Evolutionary conservation across 441 rosid species (phyloP).

Genomic region (Euphorbia celastroides): DNA sequence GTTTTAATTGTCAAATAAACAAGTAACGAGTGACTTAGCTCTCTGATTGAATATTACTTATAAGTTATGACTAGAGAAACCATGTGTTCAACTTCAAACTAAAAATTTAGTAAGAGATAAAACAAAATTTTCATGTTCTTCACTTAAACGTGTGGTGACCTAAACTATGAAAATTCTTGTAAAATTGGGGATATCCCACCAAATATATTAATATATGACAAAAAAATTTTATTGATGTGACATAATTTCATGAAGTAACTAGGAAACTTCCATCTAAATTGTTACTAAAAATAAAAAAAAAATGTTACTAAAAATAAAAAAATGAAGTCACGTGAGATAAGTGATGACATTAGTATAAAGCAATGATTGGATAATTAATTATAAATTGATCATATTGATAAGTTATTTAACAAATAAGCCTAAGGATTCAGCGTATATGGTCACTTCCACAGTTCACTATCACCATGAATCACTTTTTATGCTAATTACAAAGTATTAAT

Average conservation of each 20-base stretch:
- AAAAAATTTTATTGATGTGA: background rate
- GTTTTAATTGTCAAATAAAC: too few relatives aligned
- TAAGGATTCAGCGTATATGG: constrained; percentile 26
- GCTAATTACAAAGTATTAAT: background rate
- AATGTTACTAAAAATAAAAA: too few relatives aligned
- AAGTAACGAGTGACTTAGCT: too few relatives aligned
- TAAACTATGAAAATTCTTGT: too few relatives aligned
- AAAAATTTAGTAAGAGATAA: too few relatives aligned
- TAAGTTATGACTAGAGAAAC: too few relatives aligned
- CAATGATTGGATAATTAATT: background rate
- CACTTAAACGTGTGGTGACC: too few relatives aligned
- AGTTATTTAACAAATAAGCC: background rate
- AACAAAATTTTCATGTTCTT: too few relatives aligned
- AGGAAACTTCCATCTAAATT: background rate
- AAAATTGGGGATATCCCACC: too few relatives aligned
- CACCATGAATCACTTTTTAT: background rate
- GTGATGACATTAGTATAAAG: background rate
- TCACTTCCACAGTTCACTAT: constrained; percentile 17
- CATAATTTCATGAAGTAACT: background rate
- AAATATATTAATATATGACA: too few relatives aligned
- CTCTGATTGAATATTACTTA: too few relatives aligned
- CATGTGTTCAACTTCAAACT: too few relatives aligned
- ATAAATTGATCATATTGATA: background rate
- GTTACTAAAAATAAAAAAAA: background rate
- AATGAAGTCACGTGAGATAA: background rate